Percentiles rank a stretch among this genome's conserved stretches.
These are phyloP conservation scores for Mycena floridula DNA, from an alignment of 768 basidiomycete species.

Conservation along the genomic window DNA sequence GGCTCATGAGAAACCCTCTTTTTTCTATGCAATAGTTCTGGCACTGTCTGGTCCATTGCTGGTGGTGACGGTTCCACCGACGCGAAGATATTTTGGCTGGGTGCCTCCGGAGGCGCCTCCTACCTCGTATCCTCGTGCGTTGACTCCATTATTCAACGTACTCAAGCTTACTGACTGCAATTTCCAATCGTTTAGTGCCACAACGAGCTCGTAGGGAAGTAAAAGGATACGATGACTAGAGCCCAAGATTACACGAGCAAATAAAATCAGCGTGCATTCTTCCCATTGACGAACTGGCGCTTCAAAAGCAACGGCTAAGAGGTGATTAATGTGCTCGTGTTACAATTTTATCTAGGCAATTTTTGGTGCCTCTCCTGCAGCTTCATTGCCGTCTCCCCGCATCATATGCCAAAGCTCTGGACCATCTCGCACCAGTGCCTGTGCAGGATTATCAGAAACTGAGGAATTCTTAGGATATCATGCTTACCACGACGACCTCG, in stretches of 20 bases:
- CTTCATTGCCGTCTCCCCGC: too few relatives aligned
- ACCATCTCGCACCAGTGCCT: slow-evolving; percentile 75
- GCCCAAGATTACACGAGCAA: too few relatives aligned
- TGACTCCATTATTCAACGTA: slow-evolving; percentile 1
- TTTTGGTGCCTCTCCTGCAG: too few relatives aligned
- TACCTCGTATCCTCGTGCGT: slow-evolving; percentile 74
- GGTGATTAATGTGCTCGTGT: too few relatives aligned
- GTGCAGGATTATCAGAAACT: not conserved
- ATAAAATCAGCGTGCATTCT: too few relatives aligned
- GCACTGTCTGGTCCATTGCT: slow-evolving; percentile 73
- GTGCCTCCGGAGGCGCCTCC: slow-evolving; percentile 64
- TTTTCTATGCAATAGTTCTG: slow-evolving; percentile 80
- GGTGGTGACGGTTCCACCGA: slow-evolving; percentile 70
- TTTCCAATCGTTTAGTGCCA: slow-evolving; percentile 42
- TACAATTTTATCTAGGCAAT: too few relatives aligned
- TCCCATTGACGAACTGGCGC: too few relatives aligned
- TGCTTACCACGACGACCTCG: slow-evolving; percentile 83
- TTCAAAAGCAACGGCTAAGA: too few relatives aligned
- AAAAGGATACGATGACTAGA: slow-evolving; percentile 65
- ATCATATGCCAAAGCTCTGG: slow-evolving; percentile 67
- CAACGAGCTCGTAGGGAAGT: slow-evolving; percentile 64
- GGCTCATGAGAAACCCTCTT: slow-evolving; percentile 86
- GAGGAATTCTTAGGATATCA: not conserved
- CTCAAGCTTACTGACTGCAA: too few relatives aligned
- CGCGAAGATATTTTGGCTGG: slow-evolving; percentile 71